phyloP scores from a whole-genome alignment of 345 rosid genomes.

The Abelmoschus esculentus region DNA sequence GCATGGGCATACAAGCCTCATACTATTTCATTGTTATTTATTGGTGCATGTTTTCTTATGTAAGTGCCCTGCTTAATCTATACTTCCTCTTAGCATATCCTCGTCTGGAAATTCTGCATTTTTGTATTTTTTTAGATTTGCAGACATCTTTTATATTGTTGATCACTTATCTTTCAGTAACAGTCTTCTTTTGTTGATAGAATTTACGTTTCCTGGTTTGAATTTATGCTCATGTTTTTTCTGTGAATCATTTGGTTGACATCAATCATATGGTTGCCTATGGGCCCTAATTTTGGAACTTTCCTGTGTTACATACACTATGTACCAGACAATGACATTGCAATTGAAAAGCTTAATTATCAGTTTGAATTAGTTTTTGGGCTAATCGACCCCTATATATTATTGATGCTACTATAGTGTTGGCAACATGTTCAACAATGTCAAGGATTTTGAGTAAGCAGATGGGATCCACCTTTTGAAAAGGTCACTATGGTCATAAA shows the following conservation, averaged over 20 bases:
- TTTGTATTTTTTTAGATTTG: neutral
- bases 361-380: neutral
- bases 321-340: neutral
- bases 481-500: neutral
- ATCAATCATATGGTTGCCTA: neutral
- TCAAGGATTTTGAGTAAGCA: neutral
- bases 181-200: neutral
- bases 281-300: neutral
- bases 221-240: neutral
- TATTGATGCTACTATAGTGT: neutral
- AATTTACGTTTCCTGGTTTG: neutral
- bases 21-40: conserved; percentile 71
- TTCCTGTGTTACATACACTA: neutral
- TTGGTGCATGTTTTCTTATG: conserved; percentile 94
- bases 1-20: conserved; percentile 99
- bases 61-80: conserved; percentile 29
- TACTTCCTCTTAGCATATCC: neutral
- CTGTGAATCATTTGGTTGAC: neutral
- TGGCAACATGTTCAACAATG: neutral
- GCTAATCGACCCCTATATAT: neutral
- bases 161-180: neutral
- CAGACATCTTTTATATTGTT: neutral
- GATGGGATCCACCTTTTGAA: neutral
- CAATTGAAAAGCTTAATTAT: neutral
- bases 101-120: neutral